Evolutionary conservation across 345 rosid species (phyloP).

Genomic region (Gossypium anomalum): DNA sequence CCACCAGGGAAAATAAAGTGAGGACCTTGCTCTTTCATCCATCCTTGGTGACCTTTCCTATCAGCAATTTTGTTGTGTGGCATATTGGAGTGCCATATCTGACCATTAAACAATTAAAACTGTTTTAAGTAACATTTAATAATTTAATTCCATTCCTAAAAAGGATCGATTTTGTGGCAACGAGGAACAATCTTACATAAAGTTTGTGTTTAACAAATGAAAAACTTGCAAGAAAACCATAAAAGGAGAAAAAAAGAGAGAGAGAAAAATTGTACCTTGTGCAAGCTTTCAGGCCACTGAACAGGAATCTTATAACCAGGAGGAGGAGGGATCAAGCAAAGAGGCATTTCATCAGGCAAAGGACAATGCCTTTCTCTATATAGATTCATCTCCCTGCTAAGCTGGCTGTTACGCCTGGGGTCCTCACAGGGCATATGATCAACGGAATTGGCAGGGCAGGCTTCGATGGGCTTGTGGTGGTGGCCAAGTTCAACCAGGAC

Average conservation of each 20-base stretch:
- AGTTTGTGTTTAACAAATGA: background rate
- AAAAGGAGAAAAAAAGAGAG: background rate
- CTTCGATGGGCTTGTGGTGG: slow-evolving; percentile 62
- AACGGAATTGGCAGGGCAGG: slow-evolving; percentile 67
- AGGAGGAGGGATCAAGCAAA: slow-evolving; percentile 92
- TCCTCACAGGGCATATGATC: slow-evolving; percentile 98
- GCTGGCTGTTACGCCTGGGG: slow-evolving; percentile 85
- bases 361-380: slow-evolving; percentile 95
- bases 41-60: slow-evolving; percentile 98
- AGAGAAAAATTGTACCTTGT: slow-evolving; percentile 53
- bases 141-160: background rate
- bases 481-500: slow-evolving; percentile 64
- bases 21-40: slow-evolving; percentile 91
- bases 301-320: slow-evolving; percentile 73
- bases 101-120: slow-evolving; percentile 15
- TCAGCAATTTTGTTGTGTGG: slow-evolving; percentile 94
- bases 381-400: slow-evolving; percentile 86
- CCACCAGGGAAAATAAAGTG: slow-evolving; percentile 95
- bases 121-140: background rate
- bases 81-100: slow-evolving; percentile 99
- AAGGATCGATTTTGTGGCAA: background rate
- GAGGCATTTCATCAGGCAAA: slow-evolving; percentile 59
- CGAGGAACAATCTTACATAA: background rate
- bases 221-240: background rate
- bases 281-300: slow-evolving; percentile 90